Evolutionary conservation across 768 basidiomycete species (phyloP).

Genomic region (Termitomyces sp.): DNA sequence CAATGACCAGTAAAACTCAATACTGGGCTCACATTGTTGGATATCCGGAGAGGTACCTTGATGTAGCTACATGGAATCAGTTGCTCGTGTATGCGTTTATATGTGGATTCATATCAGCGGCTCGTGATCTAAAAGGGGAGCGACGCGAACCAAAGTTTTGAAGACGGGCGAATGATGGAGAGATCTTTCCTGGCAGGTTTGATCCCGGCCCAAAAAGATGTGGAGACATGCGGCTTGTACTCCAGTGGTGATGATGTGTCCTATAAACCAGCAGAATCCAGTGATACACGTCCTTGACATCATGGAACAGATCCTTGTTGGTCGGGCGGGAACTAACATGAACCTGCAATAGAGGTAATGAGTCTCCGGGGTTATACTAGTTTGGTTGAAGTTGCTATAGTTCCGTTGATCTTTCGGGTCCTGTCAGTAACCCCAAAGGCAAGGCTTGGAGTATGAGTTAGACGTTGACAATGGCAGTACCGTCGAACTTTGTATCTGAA

Average conservation of each 20-base stretch:
- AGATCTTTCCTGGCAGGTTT: slow-evolving; percentile 15
- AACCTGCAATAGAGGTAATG: slow-evolving; percentile 1
- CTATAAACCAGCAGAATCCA: slow-evolving; percentile 6
- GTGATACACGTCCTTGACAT: slow-evolving; percentile 12
- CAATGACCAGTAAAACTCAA: neutral
- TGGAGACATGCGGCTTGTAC: slow-evolving; percentile 16
- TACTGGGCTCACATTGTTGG: slow-evolving; percentile 10
- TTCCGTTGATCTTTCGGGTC: neutral
- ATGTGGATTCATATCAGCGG: slow-evolving; percentile 13
- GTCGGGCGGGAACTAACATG: slow-evolving; percentile 8
- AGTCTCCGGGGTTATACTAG: slow-evolving; percentile 2
- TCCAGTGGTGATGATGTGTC: slow-evolving; percentile 10
- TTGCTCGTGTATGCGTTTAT: slow-evolving; percentile 10
- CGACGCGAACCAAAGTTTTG: slow-evolving; percentile 5
- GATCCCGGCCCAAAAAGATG: slow-evolving; percentile 9
- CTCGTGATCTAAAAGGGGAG: slow-evolving; percentile 15
- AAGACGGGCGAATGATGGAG: slow-evolving; percentile 20
- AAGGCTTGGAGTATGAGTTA: neutral
- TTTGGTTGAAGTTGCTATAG: slow-evolving; percentile 2
- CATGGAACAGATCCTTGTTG: slow-evolving; percentile 15
- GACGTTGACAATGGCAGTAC: neutral
- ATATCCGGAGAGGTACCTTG: slow-evolving; percentile 9
- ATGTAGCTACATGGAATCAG: slow-evolving; percentile 8
- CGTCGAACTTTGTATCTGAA: neutral
- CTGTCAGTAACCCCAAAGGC: neutral